Evolutionary conservation across 2,329 filamentous ascomycete genomes (phyloP).

Genomic region (Neofusicoccum umdonicola): DNA sequence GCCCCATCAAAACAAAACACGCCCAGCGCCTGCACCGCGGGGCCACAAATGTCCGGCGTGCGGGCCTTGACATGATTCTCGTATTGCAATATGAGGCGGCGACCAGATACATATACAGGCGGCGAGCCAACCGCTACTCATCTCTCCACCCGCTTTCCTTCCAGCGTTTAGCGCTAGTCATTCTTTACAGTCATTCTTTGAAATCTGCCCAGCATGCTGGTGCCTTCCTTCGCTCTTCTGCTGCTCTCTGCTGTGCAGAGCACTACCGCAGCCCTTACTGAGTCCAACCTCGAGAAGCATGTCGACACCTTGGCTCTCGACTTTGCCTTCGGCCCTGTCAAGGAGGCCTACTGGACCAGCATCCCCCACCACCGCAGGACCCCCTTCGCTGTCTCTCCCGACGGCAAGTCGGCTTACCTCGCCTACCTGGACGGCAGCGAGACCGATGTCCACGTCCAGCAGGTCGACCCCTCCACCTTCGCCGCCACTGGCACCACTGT

Average conservation of each 20-base stretch:
- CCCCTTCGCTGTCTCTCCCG: constrained; percentile 60
- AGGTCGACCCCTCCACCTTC: constrained; percentile 56
- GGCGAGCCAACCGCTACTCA: not conserved
- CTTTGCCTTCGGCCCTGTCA: constrained; percentile 56
- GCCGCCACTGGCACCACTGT: constrained; percentile 52
- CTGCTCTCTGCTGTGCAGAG: constrained; percentile 32
- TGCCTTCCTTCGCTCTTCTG: constrained; percentile 33
- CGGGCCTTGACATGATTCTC: not conserved
- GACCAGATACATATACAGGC: not conserved
- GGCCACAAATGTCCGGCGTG: constrained; percentile 1
- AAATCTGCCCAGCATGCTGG: constrained; percentile 27
- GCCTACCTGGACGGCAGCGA: constrained; percentile 59
- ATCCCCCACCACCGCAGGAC: constrained; percentile 61
- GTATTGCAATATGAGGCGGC: not conserved
- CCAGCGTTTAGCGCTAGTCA: not conserved
- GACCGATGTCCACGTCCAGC: constrained; percentile 57
- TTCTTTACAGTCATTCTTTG: constrained; percentile 24
- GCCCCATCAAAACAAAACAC: constrained; percentile 15
- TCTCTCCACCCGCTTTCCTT: not conserved
- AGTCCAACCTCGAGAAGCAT: constrained; percentile 44
- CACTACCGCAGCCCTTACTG: constrained; percentile 36
- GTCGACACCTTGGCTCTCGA: constrained; percentile 48
- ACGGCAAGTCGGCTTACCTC: constrained; percentile 58
- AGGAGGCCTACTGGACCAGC: constrained; percentile 61
- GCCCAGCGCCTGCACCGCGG: not conserved